phyloP scores from a whole-genome alignment of 345 rosid genomes.

The Carallia pectinifolia region DNA sequence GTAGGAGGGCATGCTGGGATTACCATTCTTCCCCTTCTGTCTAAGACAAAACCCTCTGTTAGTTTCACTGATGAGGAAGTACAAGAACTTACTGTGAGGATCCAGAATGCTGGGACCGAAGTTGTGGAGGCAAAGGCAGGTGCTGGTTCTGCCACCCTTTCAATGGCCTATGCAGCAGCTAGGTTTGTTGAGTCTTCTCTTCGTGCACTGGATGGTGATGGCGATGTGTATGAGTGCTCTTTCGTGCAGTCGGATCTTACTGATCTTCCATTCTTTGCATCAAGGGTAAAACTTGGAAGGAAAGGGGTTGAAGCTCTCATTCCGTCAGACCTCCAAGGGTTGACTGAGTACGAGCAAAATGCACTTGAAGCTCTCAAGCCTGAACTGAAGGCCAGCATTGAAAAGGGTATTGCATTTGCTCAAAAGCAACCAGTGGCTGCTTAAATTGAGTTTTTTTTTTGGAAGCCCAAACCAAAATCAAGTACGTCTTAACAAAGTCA shows the following conservation, averaged over 20 bases:
- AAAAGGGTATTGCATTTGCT: slow-evolving; percentile 74
- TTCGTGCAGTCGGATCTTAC: slow-evolving; percentile 73
- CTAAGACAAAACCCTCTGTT: slow-evolving; percentile 71
- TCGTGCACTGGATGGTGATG: slow-evolving; percentile 89
- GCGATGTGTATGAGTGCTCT: slow-evolving; percentile 80
- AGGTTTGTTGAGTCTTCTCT: slow-evolving; percentile 95
- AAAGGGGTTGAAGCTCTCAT: slow-evolving; percentile 79
- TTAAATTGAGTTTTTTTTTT: slow-evolving; percentile 11
- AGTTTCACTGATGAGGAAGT: slow-evolving; percentile 74
- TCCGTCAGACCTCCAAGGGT: slow-evolving; percentile 63
- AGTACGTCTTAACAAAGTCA: neutral
- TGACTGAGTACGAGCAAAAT: slow-evolving; percentile 76
- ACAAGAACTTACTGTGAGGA: slow-evolving; percentile 71
- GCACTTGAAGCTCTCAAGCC: slow-evolving; percentile 79
- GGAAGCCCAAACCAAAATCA: neutral
- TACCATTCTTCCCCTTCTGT: slow-evolving; percentile 84
- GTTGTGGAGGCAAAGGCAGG: slow-evolving; percentile 99
- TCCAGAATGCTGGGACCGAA: slow-evolving; percentile 98
- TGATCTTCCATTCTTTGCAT: slow-evolving; percentile 88
- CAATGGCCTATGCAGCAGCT: slow-evolving; percentile 98
- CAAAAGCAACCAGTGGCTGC: slow-evolving; percentile 63
- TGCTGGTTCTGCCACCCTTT: slow-evolving; percentile 92
- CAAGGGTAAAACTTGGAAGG: slow-evolving; percentile 79
- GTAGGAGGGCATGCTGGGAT: slow-evolving; percentile 96
- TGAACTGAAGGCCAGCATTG: slow-evolving; percentile 80